phyloP scores from a whole-genome alignment of 225 moss, liverwort and hornwort genomes.

The Climacium dendroides region DNA sequence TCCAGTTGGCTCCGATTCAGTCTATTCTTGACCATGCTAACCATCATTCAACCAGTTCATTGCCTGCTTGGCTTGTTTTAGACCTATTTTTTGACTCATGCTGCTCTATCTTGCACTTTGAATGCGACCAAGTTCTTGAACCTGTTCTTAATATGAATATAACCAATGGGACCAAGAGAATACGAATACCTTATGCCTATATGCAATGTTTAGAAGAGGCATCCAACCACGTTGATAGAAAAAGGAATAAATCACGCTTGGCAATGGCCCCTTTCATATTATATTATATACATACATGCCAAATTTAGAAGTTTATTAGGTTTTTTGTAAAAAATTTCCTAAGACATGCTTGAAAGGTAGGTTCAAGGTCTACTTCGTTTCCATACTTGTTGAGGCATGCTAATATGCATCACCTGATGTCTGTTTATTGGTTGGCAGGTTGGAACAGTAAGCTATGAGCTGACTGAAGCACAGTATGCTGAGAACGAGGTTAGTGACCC shows the following conservation, averaged over 20 bases:
- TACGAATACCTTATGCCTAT: no score
- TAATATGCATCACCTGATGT: neutral
- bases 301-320: no score
- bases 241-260: no score
- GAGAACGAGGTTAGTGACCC: constrained; percentile 91
- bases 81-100: neutral
- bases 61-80: neutral
- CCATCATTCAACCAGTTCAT: neutral
- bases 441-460: constrained; percentile 65
- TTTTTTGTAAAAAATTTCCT: no score
- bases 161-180: no score
- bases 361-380: neutral
- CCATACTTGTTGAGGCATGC: neutral
- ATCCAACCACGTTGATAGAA: no score
- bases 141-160: no score
- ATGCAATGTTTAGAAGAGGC: no score
- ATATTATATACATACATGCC: no score
- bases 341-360: neutral
- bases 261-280: no score
- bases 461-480: constrained; percentile 79
- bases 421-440: constrained; percentile 15
- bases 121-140: neutral
- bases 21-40: neutral
- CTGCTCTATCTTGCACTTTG: neutral
- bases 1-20: neutral